Base-by-base conservation (phyloP, 1,284 basidiomycete genomes). In the Cryptococcus wingfieldii region DNA sequence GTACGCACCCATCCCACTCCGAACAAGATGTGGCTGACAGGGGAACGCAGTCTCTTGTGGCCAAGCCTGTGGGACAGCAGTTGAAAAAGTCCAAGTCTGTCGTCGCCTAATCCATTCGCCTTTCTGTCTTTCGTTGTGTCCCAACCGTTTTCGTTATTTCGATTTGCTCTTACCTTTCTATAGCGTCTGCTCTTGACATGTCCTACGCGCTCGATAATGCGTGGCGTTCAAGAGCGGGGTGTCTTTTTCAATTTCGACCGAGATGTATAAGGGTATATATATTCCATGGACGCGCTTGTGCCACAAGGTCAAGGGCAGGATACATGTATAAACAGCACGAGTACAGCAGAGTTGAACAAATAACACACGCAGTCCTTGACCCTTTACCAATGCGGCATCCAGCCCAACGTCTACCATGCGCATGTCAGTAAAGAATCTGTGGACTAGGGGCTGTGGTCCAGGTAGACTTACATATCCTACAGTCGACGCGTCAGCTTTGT, bases 401-500 rank as follows among this genome's bases (percentile, higher is more conserved):
- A 37, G n/a, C 47, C 28, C 31, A 38, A n/a, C 18, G 31, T 34
- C 31, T 34, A 34, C 31, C 6, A 34, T 34, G 10, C 10, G 7
- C 6, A 8, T 6, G 31, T 34, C 5, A 34, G 31, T 34, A 34
- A 8, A 6, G 10, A 54, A 71, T 66, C 67, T 70, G 31, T 70
- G 23, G 23, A 23, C 23, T 23, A 23, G 23, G 23, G 2, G 23
- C 64, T 5, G 70, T 70, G 10, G 68, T 65, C 71, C 70, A 71
- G 2, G 69, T 70, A 8, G 68, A 55, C 1, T 34, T 34, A 74
- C 68, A 56, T 74, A 73, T 5, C 69, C 69, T 72, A 31, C 16
- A 16, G 13, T n/a, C 19, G 18, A 45, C 12, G 34, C 14, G 39
- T 50, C 48, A 49, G 34, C 50, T 23, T n/a, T 14, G 18, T 38